Conservation (phyloP, 2,329 filamentous ascomycete species). For the Colletotrichum viniferum region DNA sequence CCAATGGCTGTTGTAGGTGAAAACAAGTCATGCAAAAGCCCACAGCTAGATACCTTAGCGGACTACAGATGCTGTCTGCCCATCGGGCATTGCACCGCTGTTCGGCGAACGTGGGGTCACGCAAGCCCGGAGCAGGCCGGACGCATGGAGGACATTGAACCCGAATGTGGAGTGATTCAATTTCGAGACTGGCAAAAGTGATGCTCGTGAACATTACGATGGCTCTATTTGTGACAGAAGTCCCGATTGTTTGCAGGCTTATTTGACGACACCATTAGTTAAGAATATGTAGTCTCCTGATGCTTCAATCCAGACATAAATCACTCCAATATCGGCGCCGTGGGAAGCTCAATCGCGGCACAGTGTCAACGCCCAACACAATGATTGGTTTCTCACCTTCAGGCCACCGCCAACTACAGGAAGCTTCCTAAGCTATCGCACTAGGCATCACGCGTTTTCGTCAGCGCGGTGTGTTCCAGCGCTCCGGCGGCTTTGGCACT, state of each 20-base stretch:
- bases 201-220: neutral
- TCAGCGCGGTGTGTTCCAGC: neutral
- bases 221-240: neutral
- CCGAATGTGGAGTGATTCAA: neutral
- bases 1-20: too few species aligned
- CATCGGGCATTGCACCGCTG: neutral
- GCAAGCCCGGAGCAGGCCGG: neutral
- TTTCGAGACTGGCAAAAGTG: neutral
- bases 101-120: neutral
- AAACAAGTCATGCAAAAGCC: too few species aligned
- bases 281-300: neutral
- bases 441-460: neutral
- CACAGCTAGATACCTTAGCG: too few species aligned
- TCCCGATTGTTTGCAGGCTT: fast-evolving
- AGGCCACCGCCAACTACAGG: neutral
- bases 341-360: neutral
- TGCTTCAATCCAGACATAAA: neutral
- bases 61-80: too few species aligned
- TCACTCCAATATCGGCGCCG: neutral
- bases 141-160: neutral
- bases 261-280: neutral
- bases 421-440: neutral
- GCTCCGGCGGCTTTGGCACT: neutral
- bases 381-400: neutral
- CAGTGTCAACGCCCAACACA: neutral